Conservation (phyloP, 495 filamentous ascomycete genomes). For the Coniosporium apollinis region DNA sequence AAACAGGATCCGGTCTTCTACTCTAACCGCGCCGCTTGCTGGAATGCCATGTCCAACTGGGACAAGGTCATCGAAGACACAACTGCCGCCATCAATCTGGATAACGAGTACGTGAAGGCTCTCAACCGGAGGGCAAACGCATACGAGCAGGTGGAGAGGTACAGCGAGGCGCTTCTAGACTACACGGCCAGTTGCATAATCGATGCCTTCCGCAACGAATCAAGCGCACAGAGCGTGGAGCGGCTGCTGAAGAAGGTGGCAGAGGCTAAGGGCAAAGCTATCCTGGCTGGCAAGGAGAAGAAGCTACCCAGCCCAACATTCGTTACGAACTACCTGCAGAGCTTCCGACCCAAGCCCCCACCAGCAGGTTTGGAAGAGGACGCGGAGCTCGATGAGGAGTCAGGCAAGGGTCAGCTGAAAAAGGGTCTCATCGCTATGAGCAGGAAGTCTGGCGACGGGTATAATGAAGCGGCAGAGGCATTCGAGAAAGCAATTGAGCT, state of each 20-base stretch:
- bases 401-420: constrained; percentile 69
- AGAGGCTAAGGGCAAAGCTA: constrained; percentile 75
- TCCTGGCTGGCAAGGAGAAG: constrained; percentile 60
- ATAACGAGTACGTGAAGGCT: constrained; percentile 94
- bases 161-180: constrained; percentile 88
- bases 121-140: constrained; percentile 90
- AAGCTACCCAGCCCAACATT: constrained; percentile 89
- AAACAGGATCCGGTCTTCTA: constrained; percentile 96
- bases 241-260: constrained; percentile 92
- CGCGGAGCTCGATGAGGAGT: constrained; percentile 55
- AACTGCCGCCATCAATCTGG: constrained; percentile 77
- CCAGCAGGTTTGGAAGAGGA: constrained; percentile 71
- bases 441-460: constrained; percentile 74
- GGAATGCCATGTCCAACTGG: constrained; percentile 82
- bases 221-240: constrained; percentile 78
- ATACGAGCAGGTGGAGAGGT: constrained; percentile 81
- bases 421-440: constrained; percentile 65
- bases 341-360: constrained; percentile 67
- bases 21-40: constrained; percentile 95
- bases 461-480: constrained; percentile 65
- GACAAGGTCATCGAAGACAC: constrained; percentile 95
- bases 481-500: constrained; percentile 81
- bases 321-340: constrained; percentile 96
- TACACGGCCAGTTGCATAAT: constrained; percentile 99
- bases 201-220: constrained; percentile 82